These are phyloP conservation scores for Pneumocystis carinii DNA, from an alignment of 1,139 yeast species.

Conservation along the genomic window DNA sequence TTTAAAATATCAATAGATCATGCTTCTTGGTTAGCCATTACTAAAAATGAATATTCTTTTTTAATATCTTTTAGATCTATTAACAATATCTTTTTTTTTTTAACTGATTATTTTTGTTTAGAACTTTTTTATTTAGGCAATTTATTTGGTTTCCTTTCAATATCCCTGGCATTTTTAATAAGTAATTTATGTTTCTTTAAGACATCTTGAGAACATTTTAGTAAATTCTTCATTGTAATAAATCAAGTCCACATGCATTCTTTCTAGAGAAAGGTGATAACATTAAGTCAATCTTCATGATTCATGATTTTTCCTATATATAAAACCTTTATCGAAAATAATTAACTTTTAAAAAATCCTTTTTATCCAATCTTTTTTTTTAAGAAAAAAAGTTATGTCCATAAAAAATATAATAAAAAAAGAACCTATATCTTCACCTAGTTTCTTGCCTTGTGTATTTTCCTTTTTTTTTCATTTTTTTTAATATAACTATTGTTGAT, in stretches of 20 bases:
- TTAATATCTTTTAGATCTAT: conserved; percentile 67
- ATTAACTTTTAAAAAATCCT: neutral
- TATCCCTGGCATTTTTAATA: conserved; percentile 67
- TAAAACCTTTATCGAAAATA: neutral
- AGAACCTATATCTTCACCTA: neutral
- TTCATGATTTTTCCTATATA: neutral
- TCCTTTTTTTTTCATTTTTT: neutral
- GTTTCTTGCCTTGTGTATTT: too few relatives aligned
- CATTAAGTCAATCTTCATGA: neutral
- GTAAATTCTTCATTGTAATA: conserved; percentile 41
- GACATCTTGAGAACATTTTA: conserved; percentile 52
- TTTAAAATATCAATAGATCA: conserved; percentile 98
- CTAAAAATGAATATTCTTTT: conserved; percentile 45
- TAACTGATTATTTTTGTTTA: conserved; percentile 78
- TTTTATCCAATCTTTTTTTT: neutral
- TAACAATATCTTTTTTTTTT: conserved; percentile 90
- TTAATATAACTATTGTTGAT: neutral
- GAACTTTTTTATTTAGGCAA: conserved; percentile 18
- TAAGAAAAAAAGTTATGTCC: neutral
- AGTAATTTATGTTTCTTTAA: conserved; percentile 75
- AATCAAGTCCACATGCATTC: neutral
- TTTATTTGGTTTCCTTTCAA: conserved; percentile 68
- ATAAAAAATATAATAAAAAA: neutral
- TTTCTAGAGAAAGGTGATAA: neutral
- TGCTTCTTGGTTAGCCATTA: conserved; percentile 28